Conservation (phyloP, 371 early-diverging fungal genomes). For the Mucor irregularis region DNA sequence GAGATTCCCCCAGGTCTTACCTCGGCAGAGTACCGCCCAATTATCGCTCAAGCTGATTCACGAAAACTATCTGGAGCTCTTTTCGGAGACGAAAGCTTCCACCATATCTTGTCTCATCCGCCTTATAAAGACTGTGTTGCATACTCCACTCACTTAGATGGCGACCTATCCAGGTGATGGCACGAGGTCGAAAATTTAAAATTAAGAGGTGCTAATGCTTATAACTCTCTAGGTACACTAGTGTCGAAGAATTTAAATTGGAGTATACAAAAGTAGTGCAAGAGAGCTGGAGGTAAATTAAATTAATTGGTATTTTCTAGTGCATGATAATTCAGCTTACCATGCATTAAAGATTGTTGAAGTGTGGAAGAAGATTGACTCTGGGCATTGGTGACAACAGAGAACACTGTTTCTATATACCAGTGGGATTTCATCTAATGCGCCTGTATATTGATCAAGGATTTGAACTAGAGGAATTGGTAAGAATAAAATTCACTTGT, state of each 20-base stretch:
- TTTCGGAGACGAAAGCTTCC: conserved; percentile 70
- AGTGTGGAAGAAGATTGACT: conserved; percentile 72
- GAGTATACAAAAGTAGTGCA: conserved; percentile 76
- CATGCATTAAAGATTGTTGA: conserved; percentile 57
- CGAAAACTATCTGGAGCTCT: conserved; percentile 59
- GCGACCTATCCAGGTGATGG: conserved; percentile 71
- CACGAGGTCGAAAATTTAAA: not conserved
- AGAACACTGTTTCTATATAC: conserved; percentile 86
- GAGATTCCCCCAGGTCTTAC: conserved; percentile 70
- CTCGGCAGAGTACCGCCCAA: conserved; percentile 78
- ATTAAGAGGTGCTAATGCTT: not conserved
- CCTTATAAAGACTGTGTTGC: conserved; percentile 94
- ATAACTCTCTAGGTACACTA: conserved; percentile 59
- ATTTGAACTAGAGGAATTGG: conserved; percentile 86
- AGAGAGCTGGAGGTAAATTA: conserved; percentile 68
- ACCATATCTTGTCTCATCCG: conserved; percentile 89
- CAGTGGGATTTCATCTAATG: conserved; percentile 82
- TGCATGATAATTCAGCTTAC: not conserved
- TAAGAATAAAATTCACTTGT: conserved; percentile 26
- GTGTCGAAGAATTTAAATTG: conserved; percentile 70
- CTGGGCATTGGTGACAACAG: conserved; percentile 93
- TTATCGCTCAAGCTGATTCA: conserved; percentile 80
- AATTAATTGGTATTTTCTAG: not conserved
- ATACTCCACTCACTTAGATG: conserved; percentile 73
- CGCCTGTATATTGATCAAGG: conserved; percentile 80